Conservation (phyloP, 495 filamentous ascomycete genomes). For the Astrothelium macrocarpum region DNA sequence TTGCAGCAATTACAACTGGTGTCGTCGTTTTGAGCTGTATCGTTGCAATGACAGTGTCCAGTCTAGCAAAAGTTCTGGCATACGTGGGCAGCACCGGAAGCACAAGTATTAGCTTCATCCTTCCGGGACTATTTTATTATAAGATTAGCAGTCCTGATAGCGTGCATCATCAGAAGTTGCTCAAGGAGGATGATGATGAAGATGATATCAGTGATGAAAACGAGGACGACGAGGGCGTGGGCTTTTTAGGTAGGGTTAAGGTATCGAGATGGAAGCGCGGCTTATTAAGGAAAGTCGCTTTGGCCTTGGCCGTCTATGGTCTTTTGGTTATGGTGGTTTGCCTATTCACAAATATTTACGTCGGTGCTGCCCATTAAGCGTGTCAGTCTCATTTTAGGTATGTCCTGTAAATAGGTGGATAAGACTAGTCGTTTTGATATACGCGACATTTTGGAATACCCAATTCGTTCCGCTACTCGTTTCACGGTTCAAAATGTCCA, state of each 20-base stretch:
- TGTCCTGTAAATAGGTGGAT: background rate
- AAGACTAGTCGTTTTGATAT: too few species aligned
- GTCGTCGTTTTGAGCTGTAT: slow-evolving; percentile 79
- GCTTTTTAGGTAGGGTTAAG: slow-evolving; percentile 24
- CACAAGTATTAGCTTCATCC: slow-evolving; percentile 91
- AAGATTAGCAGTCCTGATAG: slow-evolving; percentile 87
- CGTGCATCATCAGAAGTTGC: slow-evolving; percentile 66
- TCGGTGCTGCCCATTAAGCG: slow-evolving; percentile 22
- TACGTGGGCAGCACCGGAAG: slow-evolving; percentile 93
- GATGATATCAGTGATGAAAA: slow-evolving; percentile 19
- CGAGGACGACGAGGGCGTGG: slow-evolving; percentile 9
- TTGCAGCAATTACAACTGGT: slow-evolving; percentile 76
- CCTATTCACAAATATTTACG: slow-evolving; percentile 72
- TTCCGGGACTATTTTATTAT: slow-evolving; percentile 95
- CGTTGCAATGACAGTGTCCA: slow-evolving; percentile 82
- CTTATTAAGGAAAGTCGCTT: slow-evolving; percentile 59
- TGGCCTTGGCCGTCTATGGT: slow-evolving; percentile 76
- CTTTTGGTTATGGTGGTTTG: slow-evolving; percentile 82
- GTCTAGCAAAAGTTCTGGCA: slow-evolving; percentile 79
- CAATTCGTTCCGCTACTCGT: too few species aligned
- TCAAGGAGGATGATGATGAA: slow-evolving; percentile 74
- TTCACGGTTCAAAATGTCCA: too few species aligned
- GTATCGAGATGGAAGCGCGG: slow-evolving; percentile 43
- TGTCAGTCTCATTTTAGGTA: background rate
- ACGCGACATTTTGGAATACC: too few species aligned